Percentiles rank a stretch among this genome's conserved stretches.
Evolutionary conservation across 345 rosid genomes (phyloP).

Genomic region (Garcia nutans): DNA sequence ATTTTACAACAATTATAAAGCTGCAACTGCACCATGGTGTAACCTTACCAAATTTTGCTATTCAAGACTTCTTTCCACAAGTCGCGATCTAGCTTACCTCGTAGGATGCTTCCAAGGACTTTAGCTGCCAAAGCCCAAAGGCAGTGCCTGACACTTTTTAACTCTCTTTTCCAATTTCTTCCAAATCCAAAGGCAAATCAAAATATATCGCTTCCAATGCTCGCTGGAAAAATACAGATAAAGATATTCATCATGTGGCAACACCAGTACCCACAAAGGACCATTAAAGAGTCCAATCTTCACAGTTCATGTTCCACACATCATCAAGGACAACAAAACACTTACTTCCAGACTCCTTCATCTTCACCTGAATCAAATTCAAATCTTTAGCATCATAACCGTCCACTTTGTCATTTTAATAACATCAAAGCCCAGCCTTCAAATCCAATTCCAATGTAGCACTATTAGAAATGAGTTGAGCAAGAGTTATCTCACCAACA

Average conservation of each 20-base stretch:
- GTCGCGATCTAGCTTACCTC: background rate
- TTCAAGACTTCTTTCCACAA: background rate
- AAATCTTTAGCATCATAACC: constrained; percentile 2
- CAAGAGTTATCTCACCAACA: background rate
- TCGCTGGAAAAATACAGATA: background rate
- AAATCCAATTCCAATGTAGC: background rate
- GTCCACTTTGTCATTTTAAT: too few relatives aligned
- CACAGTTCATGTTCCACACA: constrained; percentile 26
- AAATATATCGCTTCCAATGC: background rate
- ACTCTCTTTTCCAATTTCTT: background rate
- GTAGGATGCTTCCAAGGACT: constrained; percentile 26
- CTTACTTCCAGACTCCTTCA: constrained; percentile 13
- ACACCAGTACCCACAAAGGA: constrained; percentile 14
- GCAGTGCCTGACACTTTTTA: constrained; percentile 30
- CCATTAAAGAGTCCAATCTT: constrained; percentile 17
- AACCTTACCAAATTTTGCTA: background rate
- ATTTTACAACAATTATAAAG: background rate
- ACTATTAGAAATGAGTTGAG: background rate
- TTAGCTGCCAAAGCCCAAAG: constrained; percentile 35
- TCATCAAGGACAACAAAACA: constrained; percentile 28
- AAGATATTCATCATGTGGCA: background rate
- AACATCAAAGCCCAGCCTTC: background rate
- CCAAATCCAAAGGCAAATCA: background rate
- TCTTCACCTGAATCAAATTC: constrained; percentile 15
- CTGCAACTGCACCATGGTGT: background rate